Evolutionary conservation across 1,139 yeast genomes (phyloP), one percentile per base, ranked within the genome.

Genomic region (Kluyveromyces marxianus): DNA sequence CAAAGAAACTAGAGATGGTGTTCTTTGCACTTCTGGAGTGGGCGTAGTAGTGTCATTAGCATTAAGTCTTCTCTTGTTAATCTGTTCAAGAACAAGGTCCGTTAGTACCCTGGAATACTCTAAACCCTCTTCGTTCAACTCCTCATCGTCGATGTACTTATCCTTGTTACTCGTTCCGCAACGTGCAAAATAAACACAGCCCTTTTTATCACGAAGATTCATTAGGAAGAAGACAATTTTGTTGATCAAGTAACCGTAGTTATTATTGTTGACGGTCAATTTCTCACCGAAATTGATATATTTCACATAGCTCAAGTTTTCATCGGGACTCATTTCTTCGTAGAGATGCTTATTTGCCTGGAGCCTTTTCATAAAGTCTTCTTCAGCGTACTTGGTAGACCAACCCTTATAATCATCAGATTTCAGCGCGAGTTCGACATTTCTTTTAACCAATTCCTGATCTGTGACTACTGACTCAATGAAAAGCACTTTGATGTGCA

Each of bases 241-340:
- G 62, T 90, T 87, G 52, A 88, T 82, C 62, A 92, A 73, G 64
- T 90, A 92, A 14, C 97, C 97, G 55, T 86, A 78, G 55, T 83
- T 83, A 35, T 92, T 81, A 58, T 86, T 80, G 40, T 61, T 56
- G 50, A 92, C 76, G 45, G 85, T 81, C 49, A 94, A 75, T 50
- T 85, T 69, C 62, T 89, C 92, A n/a, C 96, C 96, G 63, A 90
- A 92, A 63, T 92, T 89, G 58, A 87, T 82, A 55, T 87, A 78
- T 64, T 88, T 87, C 60, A 90, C 84, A 65, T 79, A 90, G 32
- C 86, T 79, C 48, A 88, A 68, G 24, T 71, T 70, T 45, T 73
- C 72, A 54, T 64, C 63, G 48, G 59, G 73, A 54, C 71, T 76
- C 74, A 79, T 75, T 45, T 71, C 76, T 49, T 71, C 70, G 57